phyloP scores from a whole-genome alignment of 176 grass and related monocot genomes.

The Aegilops longissima region DNA sequence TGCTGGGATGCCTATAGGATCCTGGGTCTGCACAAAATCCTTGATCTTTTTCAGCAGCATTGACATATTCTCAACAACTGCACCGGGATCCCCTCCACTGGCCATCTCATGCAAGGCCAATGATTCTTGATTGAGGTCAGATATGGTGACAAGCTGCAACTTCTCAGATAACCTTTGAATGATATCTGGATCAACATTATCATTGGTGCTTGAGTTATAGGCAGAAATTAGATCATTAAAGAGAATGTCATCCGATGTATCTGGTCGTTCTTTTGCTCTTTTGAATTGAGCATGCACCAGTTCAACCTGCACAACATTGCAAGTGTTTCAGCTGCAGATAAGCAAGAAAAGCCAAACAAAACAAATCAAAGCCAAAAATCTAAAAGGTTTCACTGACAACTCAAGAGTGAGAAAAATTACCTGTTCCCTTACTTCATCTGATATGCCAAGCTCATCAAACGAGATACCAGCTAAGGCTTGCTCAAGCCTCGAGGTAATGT shows the following conservation, averaged over 20 bases:
- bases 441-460: conserved; percentile 86
- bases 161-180: conserved; percentile 74
- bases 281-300: conserved; percentile 84
- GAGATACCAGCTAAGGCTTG: conserved; percentile 67
- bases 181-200: conserved; percentile 44
- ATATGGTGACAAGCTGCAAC: conserved; percentile 77
- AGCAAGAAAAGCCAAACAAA: conserved; percentile 6
- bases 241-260: conserved; percentile 65
- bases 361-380: background rate
- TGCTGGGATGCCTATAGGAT: conserved; percentile 37
- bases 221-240: conserved; percentile 71
- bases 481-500: conserved; percentile 73
- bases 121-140: conserved; percentile 89
- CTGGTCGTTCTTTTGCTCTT: conserved; percentile 88
- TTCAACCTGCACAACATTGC: conserved; percentile 62
- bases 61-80: conserved; percentile 63
- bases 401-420: conserved; percentile 30
- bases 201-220: conserved; percentile 52
- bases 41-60: conserved; percentile 85
- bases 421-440: conserved; percentile 97
- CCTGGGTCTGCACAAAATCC: conserved; percentile 76
- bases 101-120: conserved; percentile 76
- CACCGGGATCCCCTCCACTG: conserved; percentile 55
- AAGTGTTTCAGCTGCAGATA: conserved; percentile 27
- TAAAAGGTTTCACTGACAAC: background rate